Evolutionary conservation across 176 grass and related monocot genomes (phyloP).

Genomic region (Eleusine indica): DNA sequence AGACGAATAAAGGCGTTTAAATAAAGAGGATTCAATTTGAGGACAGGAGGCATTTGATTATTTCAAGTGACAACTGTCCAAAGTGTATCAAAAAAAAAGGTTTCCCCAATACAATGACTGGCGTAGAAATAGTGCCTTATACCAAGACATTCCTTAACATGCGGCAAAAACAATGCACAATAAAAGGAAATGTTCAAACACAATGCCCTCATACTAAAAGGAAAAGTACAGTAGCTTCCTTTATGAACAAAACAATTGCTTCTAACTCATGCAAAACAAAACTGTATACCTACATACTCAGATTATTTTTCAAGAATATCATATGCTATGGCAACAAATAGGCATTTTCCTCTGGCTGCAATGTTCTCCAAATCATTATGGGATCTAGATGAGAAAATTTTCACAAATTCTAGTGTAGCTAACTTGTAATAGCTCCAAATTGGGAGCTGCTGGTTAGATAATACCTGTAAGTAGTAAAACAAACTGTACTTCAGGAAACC

Average conservation of each 20-base stretch:
- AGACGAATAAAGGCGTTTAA: conserved; percentile 30
- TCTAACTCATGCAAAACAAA: conserved; percentile 11
- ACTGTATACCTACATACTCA: not conserved
- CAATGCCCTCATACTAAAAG: not conserved
- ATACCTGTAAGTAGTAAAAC: not conserved
- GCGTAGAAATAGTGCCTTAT: conserved; percentile 14
- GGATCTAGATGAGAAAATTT: conserved; percentile 21
- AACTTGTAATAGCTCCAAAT: conserved; percentile 3
- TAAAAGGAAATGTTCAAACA: conserved; percentile 23
- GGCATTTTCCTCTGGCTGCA: not conserved
- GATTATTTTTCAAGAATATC: conserved; percentile 6
- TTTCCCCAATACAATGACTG: not conserved
- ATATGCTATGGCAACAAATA: not conserved
- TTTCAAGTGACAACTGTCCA: conserved; percentile 27
- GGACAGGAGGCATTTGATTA: not conserved
- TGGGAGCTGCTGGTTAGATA: not conserved
- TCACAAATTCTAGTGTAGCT: not conserved
- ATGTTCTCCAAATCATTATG: conserved; percentile 12
- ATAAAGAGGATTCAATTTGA: conserved; percentile 25
- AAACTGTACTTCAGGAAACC: conserved; percentile 14
- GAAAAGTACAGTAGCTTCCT: conserved; percentile 12
- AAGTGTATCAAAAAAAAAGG: conserved; percentile 34
- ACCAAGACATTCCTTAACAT: conserved; percentile 28
- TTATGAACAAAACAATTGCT: conserved; percentile 16
- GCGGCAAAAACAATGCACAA: conserved; percentile 27